These are phyloP conservation scores for Oidium heveae DNA, from an alignment of 2,329 filamentous ascomycete species.

Conservation along the genomic window DNA sequence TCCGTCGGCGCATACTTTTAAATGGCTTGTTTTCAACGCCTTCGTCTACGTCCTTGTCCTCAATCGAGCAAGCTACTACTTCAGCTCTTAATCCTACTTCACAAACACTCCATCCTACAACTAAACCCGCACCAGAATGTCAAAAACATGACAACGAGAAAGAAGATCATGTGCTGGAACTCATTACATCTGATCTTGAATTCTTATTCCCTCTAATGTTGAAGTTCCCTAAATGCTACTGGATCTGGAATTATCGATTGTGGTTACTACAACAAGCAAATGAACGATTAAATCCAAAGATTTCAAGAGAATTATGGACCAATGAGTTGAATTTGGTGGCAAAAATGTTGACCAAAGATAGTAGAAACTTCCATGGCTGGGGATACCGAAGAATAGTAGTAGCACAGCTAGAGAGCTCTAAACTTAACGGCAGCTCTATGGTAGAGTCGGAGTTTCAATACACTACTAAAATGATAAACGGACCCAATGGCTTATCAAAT, in stretches of 20 bases:
- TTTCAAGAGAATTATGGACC: slow-evolving; percentile 48
- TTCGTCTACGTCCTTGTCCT: slow-evolving; percentile 26
- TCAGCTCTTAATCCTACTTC: background rate
- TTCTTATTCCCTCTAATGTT: slow-evolving; percentile 70
- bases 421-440: slow-evolving; percentile 32
- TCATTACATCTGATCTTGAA: slow-evolving; percentile 47
- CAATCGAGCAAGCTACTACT: slow-evolving; percentile 8
- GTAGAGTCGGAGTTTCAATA: slow-evolving; percentile 66
- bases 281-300: slow-evolving; percentile 26
- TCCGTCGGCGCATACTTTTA: slow-evolving; percentile 46
- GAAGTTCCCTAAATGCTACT: slow-evolving; percentile 89
- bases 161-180: slow-evolving; percentile 24
- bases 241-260: slow-evolving; percentile 91
- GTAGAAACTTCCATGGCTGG: slow-evolving; percentile 92
- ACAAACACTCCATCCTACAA: slow-evolving; percentile 17
- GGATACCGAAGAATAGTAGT: slow-evolving; percentile 66
- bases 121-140: slow-evolving; percentile 20
- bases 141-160: slow-evolving; percentile 20
- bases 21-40: slow-evolving; percentile 29
- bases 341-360: slow-evolving; percentile 73
- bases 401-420: slow-evolving; percentile 38
- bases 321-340: slow-evolving; percentile 59
- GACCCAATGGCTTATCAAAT: slow-evolving; percentile 51
- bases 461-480: slow-evolving; percentile 65
- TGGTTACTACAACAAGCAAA: slow-evolving; percentile 63